Conservation (phyloP, 164 flowering plant species). For the Vitis labrusca region DNA sequence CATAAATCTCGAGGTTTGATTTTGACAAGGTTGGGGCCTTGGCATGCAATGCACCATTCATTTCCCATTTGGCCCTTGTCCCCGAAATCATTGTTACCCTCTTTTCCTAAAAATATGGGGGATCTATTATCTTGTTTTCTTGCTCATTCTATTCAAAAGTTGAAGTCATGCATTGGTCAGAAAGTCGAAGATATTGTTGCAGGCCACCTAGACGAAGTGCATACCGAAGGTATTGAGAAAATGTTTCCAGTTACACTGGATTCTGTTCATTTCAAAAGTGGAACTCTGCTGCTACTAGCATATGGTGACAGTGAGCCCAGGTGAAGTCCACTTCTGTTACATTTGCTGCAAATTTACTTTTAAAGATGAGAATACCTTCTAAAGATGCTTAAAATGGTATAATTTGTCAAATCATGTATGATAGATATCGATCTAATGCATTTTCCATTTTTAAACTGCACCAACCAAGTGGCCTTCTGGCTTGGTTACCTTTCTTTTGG, state of each 20-base stretch:
- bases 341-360: not conserved
- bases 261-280: conserved; percentile 83
- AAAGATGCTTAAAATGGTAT: no score
- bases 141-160: conserved; percentile 37
- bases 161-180: conserved; percentile 46
- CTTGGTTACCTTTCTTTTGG: no score
- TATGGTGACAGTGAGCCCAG: conserved; percentile 89
- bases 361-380: no score
- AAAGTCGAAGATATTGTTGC: conserved; percentile 54
- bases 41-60: conserved; percentile 24
- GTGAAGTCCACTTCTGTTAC: conserved; percentile 30
- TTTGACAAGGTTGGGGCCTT: conserved; percentile 26
- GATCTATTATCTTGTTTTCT: conserved; percentile 39
- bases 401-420: no score
- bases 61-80: conserved; percentile 23
- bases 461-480: no score
- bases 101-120: conserved; percentile 20
- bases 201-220: conserved; percentile 46
- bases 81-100: conserved; percentile 29
- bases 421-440: no score
- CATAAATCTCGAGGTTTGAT: conserved; percentile 22
- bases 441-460: no score
- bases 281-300: conserved; percentile 83
- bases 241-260: conserved; percentile 79
- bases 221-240: conserved; percentile 54